Base-by-base conservation (phyloP, 73 alveolate species). In the Diophrys appendiculata region DNA sequence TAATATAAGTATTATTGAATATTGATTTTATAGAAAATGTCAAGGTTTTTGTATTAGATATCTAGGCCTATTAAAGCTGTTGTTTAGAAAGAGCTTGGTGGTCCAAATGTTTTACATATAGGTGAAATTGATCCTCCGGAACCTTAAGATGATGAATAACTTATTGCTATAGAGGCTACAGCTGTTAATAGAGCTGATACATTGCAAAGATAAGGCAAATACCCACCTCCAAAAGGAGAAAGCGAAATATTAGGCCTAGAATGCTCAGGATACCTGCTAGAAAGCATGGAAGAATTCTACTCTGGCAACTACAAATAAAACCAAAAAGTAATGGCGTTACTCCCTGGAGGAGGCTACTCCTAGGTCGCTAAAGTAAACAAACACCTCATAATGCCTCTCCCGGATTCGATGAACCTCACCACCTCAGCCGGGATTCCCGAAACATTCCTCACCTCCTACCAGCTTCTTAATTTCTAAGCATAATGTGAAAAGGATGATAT, bases 111-210 rank as follows among this genome's bases (percentile, higher is more conserved):
- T 22, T n/a, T 85, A 30, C 33, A 78, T 29, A 33, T 78, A 1
- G 80, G 76, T 25, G 71, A 78, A 30, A 76, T 79, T 1, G 86
- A 70, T 18, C 18, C 78, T 28, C 93, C 93, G 1, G 70, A 76
- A n/a, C 70, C 77, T 31, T 70, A 85, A 27, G 76, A 68, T 60
- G 85, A 74, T 55, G 88, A 92, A 69, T 76, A 80, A 2, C 68
- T 90, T 35, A 33, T 92, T 1, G 83, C 84, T 67, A 86, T 88
- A 0, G 90, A 56, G 31, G 93, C 97, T 11, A 84, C 94, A 32
- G 94, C 93, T n/a, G 80, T 92, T 33, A 92, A 92, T 64, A 92
- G 97, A 88, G 97, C 97, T 29, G 97, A 91, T 30, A 84, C 90
- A 11, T 70, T 88, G 54, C 74, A 90, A 32, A 79, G 97, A 43